A percentile compares a stretch with the other conserved stretches of the same genome.
Conservation (phyloP, 2,329 filamentous ascomycete genomes). For the Penicillium occitanis region DNA sequence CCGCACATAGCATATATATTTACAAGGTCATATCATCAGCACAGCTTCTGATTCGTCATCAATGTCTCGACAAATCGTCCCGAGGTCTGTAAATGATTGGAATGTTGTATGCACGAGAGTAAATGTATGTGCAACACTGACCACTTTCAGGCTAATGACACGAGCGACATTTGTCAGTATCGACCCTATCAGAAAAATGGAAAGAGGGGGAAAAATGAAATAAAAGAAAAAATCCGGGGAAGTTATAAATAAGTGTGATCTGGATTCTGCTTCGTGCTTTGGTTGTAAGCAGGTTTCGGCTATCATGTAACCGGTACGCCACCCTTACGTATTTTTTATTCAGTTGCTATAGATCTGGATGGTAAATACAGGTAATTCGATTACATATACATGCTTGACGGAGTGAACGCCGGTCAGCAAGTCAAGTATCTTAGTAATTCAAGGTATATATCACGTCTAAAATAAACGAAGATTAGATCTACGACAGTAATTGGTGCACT, state of each 20-base stretch:
- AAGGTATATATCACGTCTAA: not conserved
- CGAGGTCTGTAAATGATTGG: constrained; percentile 7
- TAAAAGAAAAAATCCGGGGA: constrained; percentile 4
- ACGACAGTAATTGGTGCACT: not conserved
- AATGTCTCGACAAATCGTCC: not conserved
- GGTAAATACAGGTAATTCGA: not conserved
- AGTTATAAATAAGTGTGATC: not conserved
- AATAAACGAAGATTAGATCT: not conserved
- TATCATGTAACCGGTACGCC: constrained; percentile 20
- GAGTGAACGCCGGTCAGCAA: not conserved
- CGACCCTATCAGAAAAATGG: not conserved
- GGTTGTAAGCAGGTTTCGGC: constrained; percentile 12
- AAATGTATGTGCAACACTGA: not conserved
- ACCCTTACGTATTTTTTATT: not conserved
- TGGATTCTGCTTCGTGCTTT: not conserved
- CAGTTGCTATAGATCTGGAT: no score
- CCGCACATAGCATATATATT: not conserved
- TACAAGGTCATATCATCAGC: not conserved
- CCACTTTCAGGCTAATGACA: constrained; percentile 14
- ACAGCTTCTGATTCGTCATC: not conserved
- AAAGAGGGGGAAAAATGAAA: not conserved
- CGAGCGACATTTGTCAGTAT: constrained; percentile 17
- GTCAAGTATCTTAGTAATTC: not conserved
- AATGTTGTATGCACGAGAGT: not conserved
- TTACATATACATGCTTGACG: not conserved